Conservation (phyloP, 2,329 filamentous ascomycete genomes). For the Stagonosporopsis chrysanthemi region DNA sequence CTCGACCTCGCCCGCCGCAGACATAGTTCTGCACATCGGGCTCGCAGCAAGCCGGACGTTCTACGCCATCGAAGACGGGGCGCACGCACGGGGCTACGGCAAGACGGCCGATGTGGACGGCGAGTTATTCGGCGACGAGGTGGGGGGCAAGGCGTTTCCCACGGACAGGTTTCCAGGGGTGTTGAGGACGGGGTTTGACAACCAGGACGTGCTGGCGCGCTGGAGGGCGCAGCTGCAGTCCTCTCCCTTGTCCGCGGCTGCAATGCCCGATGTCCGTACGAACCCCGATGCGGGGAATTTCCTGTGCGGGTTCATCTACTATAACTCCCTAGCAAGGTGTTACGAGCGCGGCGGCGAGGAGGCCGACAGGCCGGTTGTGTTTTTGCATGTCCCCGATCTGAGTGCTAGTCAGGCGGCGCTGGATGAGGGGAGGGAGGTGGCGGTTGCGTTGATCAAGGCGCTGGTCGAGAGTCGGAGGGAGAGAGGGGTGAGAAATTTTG, state of each 20-base stretch:
- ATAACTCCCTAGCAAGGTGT: constrained; percentile 44
- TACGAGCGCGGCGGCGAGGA: constrained; percentile 21
- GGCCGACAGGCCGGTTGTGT: constrained; percentile 41
- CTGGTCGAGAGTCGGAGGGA: constrained; percentile 41
- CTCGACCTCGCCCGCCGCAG: constrained; percentile 29
- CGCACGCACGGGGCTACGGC: constrained; percentile 40
- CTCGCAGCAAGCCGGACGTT: constrained; percentile 46
- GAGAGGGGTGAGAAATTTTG: constrained; percentile 21
- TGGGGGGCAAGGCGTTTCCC: constrained; percentile 17
- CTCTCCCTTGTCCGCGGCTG: neutral
- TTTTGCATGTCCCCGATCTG: constrained; percentile 48
- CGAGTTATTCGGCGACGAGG: constrained; percentile 31
- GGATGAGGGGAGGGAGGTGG: constrained; percentile 37
- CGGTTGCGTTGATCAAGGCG: constrained; percentile 45
- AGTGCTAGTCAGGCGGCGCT: constrained; percentile 36
- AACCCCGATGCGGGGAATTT: constrained; percentile 47
- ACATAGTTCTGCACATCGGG: constrained; percentile 50
- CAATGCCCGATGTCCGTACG: constrained; percentile 35
- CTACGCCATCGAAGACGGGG: constrained; percentile 47
- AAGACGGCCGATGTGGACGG: constrained; percentile 46
- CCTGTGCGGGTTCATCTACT: constrained; percentile 50
- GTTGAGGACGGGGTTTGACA: constrained; percentile 44
- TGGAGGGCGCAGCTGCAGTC: neutral
- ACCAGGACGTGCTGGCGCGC: constrained; percentile 39
- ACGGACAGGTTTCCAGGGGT: constrained; percentile 22